phyloP scores from a whole-genome alignment of 2,329 filamentous ascomycete species.

The Aspergillus pseudoglaucus region DNA sequence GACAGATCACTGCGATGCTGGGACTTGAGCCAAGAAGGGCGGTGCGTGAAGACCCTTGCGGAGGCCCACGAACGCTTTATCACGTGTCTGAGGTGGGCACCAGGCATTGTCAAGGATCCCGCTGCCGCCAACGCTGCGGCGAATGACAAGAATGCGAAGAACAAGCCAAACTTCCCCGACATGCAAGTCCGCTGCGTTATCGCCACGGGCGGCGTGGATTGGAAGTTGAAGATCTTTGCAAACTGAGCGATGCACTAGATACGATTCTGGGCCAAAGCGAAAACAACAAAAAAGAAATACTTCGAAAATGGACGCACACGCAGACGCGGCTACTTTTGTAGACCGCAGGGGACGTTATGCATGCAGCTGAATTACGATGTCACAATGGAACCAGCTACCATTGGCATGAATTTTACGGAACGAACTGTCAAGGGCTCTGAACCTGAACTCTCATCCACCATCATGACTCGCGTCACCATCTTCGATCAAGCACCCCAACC shows the following conservation, averaged over 20 bases:
- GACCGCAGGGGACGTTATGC: no score
- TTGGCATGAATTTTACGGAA: no score
- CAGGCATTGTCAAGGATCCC: conserved; percentile 60
- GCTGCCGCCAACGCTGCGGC: conserved; percentile 8
- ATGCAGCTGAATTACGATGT: no score
- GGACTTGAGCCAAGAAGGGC: conserved; percentile 82
- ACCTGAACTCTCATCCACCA: no score
- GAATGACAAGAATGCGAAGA: conserved; percentile 4
- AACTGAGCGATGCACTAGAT: neutral
- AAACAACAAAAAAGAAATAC: no score
- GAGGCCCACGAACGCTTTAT: conserved; percentile 79
- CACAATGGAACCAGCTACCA: no score
- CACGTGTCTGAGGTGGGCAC: conserved; percentile 79
- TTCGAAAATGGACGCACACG: no score
- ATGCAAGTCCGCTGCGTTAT: conserved; percentile 72
- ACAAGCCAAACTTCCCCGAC: conserved; percentile 6
- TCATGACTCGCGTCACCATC: no score
- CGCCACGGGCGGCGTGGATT: conserved; percentile 76
- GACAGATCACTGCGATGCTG: conserved; percentile 88
- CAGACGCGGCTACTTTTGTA: no score
- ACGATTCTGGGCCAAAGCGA: no score
- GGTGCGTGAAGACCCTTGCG: conserved; percentile 72
- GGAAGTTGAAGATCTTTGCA: conserved; percentile 73
- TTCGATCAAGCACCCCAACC: no score
- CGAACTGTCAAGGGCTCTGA: no score